Evolutionary conservation across 306 rosid genomes (phyloP), one percentile per base, ranked within the genome.

Genomic region (Prosopis cineraria): DNA sequence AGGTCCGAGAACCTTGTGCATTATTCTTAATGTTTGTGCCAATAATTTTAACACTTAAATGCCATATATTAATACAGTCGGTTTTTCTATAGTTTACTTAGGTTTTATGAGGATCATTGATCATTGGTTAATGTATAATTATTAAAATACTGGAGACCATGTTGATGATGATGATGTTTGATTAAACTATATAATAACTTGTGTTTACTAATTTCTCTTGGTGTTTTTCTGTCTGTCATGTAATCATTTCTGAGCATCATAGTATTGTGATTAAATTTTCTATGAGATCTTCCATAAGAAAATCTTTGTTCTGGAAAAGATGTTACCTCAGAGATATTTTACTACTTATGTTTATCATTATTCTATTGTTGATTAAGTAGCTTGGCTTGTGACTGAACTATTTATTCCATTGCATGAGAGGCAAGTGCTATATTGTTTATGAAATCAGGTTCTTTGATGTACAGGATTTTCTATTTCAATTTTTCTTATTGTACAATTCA

Each of bases 391-490:
- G 62, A 40, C 72, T 78, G 4, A 58, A 27, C 33, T 64, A 64
- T 81, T 50, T 56, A 70, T 66, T 47, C 37, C 65, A 62, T 79
- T 29, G 34, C 33, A 37, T 5, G 53, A 75, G 77, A 80, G 70
- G 76, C 52, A 40, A 70, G 25, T 83, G 63, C 71, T 71, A 41
- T 70, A n/a, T 79, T 59, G 69, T 74, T 62, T 52, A 69, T 68
- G 55, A 52, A 40, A 43, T 9, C 67, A 27, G 6, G 19, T 64
- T 66, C 56, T 71, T 33, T 59, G 19, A 33, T 63, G 69, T 24
- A 56, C 43, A 30, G 19, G 52, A 41, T 72, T 68, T 79, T 31
- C n/a, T 58, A 4, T 69, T 59, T 79, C 62, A 48, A 7, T 68
- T 75, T 72, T 56, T 27, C 56, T 65, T 60, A 74, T 56, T 31